A percentile compares a stretch with the other conserved stretches of the same genome.
Evolutionary conservation across 2,329 filamentous ascomycete species (phyloP).

Genomic region (Talaromyces verruculosus): DNA sequence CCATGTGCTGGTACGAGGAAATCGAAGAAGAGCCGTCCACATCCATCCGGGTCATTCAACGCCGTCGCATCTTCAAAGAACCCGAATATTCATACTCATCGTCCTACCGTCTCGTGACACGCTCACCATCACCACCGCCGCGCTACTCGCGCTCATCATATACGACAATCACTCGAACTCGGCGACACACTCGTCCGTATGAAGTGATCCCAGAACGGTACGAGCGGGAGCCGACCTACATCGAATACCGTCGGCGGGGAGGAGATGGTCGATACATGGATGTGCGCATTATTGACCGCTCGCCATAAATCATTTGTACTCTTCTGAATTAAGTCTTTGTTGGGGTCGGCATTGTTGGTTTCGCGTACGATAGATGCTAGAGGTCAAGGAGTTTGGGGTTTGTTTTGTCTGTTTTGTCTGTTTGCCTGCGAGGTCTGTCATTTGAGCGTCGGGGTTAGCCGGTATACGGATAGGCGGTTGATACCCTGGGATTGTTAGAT

Average conservation of each 20-base stretch:
- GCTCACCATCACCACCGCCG: background rate
- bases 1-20: conserved; percentile 20
- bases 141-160: conserved; percentile 13
- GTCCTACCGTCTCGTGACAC: background rate
- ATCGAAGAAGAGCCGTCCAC: conserved; percentile 13
- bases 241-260: conserved; percentile 10
- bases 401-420: background rate
- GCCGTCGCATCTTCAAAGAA: conserved; percentile 15
- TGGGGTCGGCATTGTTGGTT: background rate
- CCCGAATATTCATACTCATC: background rate
- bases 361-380: background rate
- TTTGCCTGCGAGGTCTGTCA: background rate
- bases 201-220: conserved; percentile 9
- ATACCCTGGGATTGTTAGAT: conserved; percentile 3
- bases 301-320: background rate
- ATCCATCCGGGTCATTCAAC: conserved; percentile 19
- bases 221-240: conserved; percentile 9
- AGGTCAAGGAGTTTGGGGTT: background rate
- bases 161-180: conserved; percentile 20
- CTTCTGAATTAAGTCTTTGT: background rate
- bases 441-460: background rate
- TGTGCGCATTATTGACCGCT: background rate
- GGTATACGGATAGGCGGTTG: background rate
- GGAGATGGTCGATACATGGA: background rate
- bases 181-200: conserved; percentile 15